phyloP scores from a whole-genome alignment of 139 green algal genomes.

The Microglena sp. region DNA sequence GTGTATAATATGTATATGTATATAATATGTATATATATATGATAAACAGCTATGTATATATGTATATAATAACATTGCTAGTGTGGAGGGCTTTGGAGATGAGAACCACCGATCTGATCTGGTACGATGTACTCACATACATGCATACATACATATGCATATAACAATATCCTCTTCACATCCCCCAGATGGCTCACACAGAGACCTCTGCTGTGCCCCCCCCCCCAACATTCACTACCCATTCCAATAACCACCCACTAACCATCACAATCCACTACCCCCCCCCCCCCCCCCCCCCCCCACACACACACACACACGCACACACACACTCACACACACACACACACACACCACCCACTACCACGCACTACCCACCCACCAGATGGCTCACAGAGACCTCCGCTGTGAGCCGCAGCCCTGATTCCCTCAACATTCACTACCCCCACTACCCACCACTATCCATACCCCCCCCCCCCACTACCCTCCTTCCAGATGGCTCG shows the following conservation, averaged over 20 bases:
- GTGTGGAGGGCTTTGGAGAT: slow-evolving; percentile 3
- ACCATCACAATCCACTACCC: not conserved
- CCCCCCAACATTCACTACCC: not conserved
- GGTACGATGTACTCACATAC: not conserved
- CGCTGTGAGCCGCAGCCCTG: not conserved
- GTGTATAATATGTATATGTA: too few relatives aligned
- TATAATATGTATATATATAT: too few relatives aligned
- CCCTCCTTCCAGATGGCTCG: too few relatives aligned
- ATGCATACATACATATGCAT: too few relatives aligned
- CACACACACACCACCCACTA: not conserved
- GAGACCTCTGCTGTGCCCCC: not conserved
- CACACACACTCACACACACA: too few relatives aligned
- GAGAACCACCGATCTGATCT: not conserved
- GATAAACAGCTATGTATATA: too few relatives aligned
- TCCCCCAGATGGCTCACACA: too few relatives aligned
- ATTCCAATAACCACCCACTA: not conserved
- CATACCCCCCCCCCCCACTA: not conserved
- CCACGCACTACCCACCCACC: not conserved
- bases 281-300: too few relatives aligned
- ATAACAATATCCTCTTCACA: not conserved
- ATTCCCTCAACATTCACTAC: slow-evolving; percentile 21
- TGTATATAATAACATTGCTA: too few relatives aligned
- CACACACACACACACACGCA: too few relatives aligned
- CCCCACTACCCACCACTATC: not conserved
- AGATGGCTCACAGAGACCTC: not conserved